Percentiles rank a stretch among this genome's conserved stretches.
Evolutionary conservation across 768 basidiomycete species (phyloP).

Genomic region (Phlebiopsis gigantea): DNA sequence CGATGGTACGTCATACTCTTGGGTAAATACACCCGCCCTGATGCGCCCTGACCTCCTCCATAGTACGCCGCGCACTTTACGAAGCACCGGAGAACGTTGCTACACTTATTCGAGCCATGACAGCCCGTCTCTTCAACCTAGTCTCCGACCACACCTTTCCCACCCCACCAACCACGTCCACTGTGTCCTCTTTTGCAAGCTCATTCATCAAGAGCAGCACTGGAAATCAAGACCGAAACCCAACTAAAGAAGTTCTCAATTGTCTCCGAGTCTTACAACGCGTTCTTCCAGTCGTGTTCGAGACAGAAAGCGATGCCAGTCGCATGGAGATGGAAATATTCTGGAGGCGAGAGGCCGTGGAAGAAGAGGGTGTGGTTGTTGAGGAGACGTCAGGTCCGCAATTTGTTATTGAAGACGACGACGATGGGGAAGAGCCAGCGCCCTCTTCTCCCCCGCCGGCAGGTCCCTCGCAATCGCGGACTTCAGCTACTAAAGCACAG

Average conservation of each 20-base stretch:
- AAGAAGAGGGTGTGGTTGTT: slow-evolving; percentile 26
- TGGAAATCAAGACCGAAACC: slow-evolving; percentile 49
- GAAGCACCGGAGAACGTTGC: slow-evolving; percentile 85
- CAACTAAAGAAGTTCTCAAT: slow-evolving; percentile 86
- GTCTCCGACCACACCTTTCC: slow-evolving; percentile 81
- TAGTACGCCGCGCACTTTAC: slow-evolving; percentile 80
- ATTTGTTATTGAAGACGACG: slow-evolving; percentile 89
- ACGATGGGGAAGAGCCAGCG: slow-evolving; percentile 37
- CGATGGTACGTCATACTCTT: slow-evolving; percentile 54
- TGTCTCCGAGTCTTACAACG: slow-evolving; percentile 88
- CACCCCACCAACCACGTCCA: slow-evolving; percentile 39
- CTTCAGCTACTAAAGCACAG: slow-evolving; percentile 19
- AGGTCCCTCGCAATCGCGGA: background rate
- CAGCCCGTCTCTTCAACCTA: slow-evolving; percentile 65
- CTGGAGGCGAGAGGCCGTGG: slow-evolving; percentile 66
- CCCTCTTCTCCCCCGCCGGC: slow-evolving; percentile 7
- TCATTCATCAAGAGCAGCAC: slow-evolving; percentile 61
- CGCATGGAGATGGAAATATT: slow-evolving; percentile 74
- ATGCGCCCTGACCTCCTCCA: background rate
- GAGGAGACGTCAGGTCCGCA: slow-evolving; percentile 39
- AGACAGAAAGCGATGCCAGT: slow-evolving; percentile 65
- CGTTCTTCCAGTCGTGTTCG: slow-evolving; percentile 86
- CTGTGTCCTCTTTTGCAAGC: slow-evolving; percentile 62
- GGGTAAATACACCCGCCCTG: background rate
- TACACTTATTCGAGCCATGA: slow-evolving; percentile 70